Evolutionary conservation across 1,284 basidiomycete species (phyloP), one percentile per base, ranked within the genome.

Genomic region (Cutaneotrichosporon cavernicola): DNA sequence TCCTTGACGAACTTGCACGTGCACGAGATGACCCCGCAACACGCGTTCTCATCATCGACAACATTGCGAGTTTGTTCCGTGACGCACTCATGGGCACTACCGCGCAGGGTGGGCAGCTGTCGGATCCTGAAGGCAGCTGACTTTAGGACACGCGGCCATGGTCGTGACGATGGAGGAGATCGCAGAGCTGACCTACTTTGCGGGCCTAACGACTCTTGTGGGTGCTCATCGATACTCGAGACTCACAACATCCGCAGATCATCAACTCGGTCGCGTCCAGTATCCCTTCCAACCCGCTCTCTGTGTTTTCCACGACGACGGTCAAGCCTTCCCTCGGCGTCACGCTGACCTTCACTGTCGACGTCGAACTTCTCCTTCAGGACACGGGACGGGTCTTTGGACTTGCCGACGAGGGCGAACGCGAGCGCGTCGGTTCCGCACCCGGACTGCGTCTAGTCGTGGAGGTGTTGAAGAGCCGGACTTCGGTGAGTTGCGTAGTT

Each of bases 381-480:
- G 75, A 76, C 58, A 77, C 76, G 5, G 74, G 73, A 2, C 68
- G 71, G 47, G 70, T 79, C 1, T 81, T 81, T 53, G 76, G 74
- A 8, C 65, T 77, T 60, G 64, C 71, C 26, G 79, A 81, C 58
- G 72, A 72, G 52, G 70, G 68, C 10, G 78, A 81, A 65, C 60
- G 76, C 32, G 71, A 76, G 43, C 65, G 78, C 22, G 69, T 65
- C 9, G 57, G 66, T 36, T 67, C 55, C 16, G 64, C 57, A 34
- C 71, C 70, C 1, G 77, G 76, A 3, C 56, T 76, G 60, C 73
- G 79, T 49, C 69, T 66, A 2, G 66, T 79, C 7, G 75, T 77
- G 5, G 79, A 81, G 63, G 78, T 80, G 1, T 61, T 79, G 34
- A 77, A 79, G 70, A 78, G 76, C 61, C 47, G 72, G 18, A 67